Evolutionary conservation across 2,329 filamentous ascomycete genomes (phyloP).

Genomic region (Magnaporthiopsis rhizophila): DNA sequence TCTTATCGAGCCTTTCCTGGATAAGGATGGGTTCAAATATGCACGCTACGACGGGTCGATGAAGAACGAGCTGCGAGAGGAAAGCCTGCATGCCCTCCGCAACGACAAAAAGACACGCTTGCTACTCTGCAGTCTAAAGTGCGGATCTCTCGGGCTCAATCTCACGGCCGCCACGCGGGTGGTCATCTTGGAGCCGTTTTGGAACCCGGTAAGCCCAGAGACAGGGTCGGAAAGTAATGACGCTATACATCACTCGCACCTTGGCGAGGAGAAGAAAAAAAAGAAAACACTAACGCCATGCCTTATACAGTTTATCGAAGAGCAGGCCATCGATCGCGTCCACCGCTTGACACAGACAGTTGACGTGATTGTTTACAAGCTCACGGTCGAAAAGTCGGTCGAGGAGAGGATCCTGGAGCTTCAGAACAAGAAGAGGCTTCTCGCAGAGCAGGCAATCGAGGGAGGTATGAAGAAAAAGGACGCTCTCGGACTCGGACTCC

Average conservation of each 20-base stretch:
- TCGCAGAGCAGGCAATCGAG: conserved; percentile 90
- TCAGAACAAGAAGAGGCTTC: conserved; percentile 84
- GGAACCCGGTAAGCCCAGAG: conserved; percentile 58
- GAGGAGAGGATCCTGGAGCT: conserved; percentile 93
- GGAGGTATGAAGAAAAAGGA: conserved; percentile 54
- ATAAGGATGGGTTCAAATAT: conserved; percentile 64
- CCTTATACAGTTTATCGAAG: conserved; percentile 66
- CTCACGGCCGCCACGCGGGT: conserved; percentile 89
- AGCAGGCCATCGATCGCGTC: conserved; percentile 96
- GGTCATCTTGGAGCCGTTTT: conserved; percentile 94
- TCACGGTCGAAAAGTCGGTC: conserved; percentile 79
- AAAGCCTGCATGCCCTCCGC: conserved; percentile 68
- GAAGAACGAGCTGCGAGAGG: conserved; percentile 88
- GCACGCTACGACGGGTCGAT: conserved; percentile 93
- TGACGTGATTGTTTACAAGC: conserved; percentile 90
- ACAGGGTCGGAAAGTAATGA: not conserved
- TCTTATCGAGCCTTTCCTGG: conserved; percentile 86
- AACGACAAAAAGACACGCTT: conserved; percentile 69
- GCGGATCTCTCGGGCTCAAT: conserved; percentile 87
- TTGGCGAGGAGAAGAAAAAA: not conserved
- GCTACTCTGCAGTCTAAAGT: conserved; percentile 87
- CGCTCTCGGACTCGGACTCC: conserved; percentile 75
- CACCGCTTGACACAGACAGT: conserved; percentile 96
- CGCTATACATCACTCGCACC: not conserved
- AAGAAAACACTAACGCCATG: not conserved